These are phyloP conservation scores for Boletus rubroflammeus DNA, from an alignment of 768 basidiomycete species.

Conservation along the genomic window DNA sequence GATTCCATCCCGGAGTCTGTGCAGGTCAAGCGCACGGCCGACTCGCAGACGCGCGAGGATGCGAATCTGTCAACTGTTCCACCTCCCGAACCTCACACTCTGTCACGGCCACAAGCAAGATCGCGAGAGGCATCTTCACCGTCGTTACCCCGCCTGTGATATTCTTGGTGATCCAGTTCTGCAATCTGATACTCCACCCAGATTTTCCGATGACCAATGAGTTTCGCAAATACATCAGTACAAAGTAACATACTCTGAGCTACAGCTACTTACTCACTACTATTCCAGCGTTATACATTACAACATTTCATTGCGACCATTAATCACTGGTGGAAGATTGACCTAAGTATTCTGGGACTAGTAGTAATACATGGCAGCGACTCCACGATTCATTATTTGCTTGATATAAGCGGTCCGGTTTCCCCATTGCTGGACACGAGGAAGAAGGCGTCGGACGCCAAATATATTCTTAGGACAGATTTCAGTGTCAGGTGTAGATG, in stretches of 20 bases:
- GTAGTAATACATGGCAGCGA: not conserved
- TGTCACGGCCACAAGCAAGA: not conserved
- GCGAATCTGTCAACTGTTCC: no score
- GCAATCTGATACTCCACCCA: not conserved
- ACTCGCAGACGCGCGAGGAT: not conserved
- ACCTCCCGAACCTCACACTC: not conserved
- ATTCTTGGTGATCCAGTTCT: not conserved
- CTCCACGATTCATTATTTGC: not conserved
- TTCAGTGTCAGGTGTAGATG: not conserved
- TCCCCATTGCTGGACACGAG: not conserved
- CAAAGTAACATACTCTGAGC: not conserved
- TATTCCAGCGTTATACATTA: constrained; percentile 9
- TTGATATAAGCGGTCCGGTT: not conserved
- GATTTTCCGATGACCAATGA: not conserved
- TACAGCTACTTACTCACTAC: constrained; percentile 1
- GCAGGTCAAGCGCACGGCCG: not conserved
- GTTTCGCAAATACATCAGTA: not conserved
- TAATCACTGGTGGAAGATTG: not conserved
- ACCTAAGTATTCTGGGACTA: no score
- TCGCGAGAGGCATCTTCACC: not conserved
- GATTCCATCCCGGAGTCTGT: not conserved
- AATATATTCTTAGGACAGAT: constrained; percentile 6
- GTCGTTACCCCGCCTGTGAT: constrained; percentile 3
- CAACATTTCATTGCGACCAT: not conserved
- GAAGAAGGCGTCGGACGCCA: not conserved